A percentile compares a stretch with the other conserved stretches of the same genome.
phyloP scores from a whole-genome alignment of 495 filamentous ascomycete genomes.

The Geopyxis carbonaria region DNA sequence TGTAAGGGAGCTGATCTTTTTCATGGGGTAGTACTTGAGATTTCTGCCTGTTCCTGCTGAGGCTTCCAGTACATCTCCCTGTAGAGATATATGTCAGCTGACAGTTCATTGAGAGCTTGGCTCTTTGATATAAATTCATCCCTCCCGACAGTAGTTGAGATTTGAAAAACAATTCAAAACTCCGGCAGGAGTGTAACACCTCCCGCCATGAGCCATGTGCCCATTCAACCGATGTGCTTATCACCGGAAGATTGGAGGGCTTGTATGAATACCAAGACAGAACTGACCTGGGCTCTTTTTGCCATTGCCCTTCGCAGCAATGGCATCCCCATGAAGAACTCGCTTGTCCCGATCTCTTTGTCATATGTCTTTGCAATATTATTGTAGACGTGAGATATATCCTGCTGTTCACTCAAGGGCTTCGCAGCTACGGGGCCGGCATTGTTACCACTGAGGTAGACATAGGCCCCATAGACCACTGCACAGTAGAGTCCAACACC shows the following conservation, averaged over 20 bases:
- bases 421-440: conserved; percentile 21
- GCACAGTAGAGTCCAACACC: conserved; percentile 33
- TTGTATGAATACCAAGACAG: background rate
- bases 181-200: too few relatives aligned
- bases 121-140: too few relatives aligned
- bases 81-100: conserved; percentile 8
- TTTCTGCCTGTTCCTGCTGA: conserved; percentile 88
- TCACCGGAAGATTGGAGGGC: too few relatives aligned
- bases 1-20: conserved; percentile 33
- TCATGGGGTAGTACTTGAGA: conserved; percentile 48
- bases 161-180: too few relatives aligned
- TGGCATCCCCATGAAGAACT: conserved; percentile 48
- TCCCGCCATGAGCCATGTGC: too few relatives aligned
- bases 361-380: conserved; percentile 44
- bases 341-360: conserved; percentile 43
- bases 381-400: conserved; percentile 42
- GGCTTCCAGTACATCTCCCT: conserved; percentile 74
- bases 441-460: conserved; percentile 33
- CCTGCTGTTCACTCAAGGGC: conserved; percentile 29
- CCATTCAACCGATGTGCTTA: too few relatives aligned
- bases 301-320: conserved; percentile 44
- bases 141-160: too few relatives aligned
- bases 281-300: conserved; percentile 30
- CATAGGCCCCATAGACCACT: conserved; percentile 35
- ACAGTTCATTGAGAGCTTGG: too few relatives aligned